Evolutionary conservation across 1,139 yeast species (phyloP), one percentile per base, ranked within the genome.

Genomic region (Protomyces arabidopsidicola): DNA sequence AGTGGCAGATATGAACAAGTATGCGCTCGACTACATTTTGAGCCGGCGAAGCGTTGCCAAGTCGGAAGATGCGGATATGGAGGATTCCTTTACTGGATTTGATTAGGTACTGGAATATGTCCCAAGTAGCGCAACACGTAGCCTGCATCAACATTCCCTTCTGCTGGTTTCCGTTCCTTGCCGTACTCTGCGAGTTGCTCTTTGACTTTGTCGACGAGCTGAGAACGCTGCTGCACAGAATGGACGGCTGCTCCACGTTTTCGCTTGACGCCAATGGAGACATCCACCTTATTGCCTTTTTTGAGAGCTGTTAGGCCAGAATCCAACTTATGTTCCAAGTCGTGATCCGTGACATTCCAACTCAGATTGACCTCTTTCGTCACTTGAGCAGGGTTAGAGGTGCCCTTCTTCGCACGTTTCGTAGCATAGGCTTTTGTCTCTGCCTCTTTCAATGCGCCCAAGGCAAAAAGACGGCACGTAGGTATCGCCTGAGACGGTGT

Each of bases 1-100:
- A 56, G 75, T 84, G 2, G 78, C 86, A 2, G 82, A 79, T 67
- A 79, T 79, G 54, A 87, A 86, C 70, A 81, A 80, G 65, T 84
- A 84, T 72, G 75, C 83, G 81, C 82, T 75, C 65, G 78, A 68
- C 70, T 79, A 63, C 69, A 76, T 67, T 72, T 76, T 66, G 45
- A 71, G 55, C 12, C 58, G 58, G n/a, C 35, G 58, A 12, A 34
- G 36, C 38, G 20, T 42, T 20, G 31, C 31, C 31, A 24, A 45
- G 45, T 16, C 22, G 9, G 38, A 35, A 55, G 60, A 55, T 10
- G 12, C 27, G 14, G 42, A 34, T 2, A 34, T 18, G 20, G 60
- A 57, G 18, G 60, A 38, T 4, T 50, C 38, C 48, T 57, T 57
- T 20, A 39, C 20, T 9, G 60, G 60, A 0, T 50, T 57, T 45